Evolutionary conservation across 169 alveolate genomes (phyloP).

Genomic region (Amoebophrya sp.): DNA sequence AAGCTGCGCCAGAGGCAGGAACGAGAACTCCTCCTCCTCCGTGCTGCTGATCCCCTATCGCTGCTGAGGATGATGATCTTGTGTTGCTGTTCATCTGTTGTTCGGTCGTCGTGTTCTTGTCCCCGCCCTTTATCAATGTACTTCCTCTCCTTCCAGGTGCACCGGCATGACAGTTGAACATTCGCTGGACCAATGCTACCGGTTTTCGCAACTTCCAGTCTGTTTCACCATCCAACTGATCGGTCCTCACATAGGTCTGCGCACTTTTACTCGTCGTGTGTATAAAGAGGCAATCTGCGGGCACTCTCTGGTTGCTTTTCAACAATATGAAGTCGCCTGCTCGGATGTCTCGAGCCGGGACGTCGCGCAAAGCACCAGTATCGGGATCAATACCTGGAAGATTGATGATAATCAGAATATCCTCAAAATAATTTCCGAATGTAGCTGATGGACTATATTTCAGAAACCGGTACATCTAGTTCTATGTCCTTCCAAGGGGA

Average conservation of each 20-base stretch:
- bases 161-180: not conserved
- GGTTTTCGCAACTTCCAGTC: conserved; percentile 98
- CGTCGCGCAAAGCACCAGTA: conserved; percentile 58
- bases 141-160: too few relatives aligned
- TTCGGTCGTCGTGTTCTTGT: not conserved
- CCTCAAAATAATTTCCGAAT: too few relatives aligned
- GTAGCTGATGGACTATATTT: too few relatives aligned
- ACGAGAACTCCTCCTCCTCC: too few relatives aligned
- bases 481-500: too few relatives aligned
- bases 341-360: conserved; percentile 69
- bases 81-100: not conserved
- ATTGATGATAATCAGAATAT: too few relatives aligned
- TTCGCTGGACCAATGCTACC: conserved; percentile 66
- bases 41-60: too few relatives aligned
- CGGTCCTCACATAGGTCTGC: conserved; percentile 87
- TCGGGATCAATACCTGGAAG: not conserved
- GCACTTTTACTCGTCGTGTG: conserved; percentile 67
- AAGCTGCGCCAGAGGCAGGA: too few relatives aligned
- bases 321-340: conserved; percentile 86
- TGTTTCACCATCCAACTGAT: conserved; percentile 98
- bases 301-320: conserved; percentile 85
- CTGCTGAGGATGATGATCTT: too few relatives aligned
- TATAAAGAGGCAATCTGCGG: conserved; percentile 90
- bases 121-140: conserved; percentile 17
- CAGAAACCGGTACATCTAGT: too few relatives aligned